A percentile compares a stretch with the other conserved stretches of the same genome.
These are phyloP conservation scores for Papiliotrema laurentii DNA, from an alignment of 1,284 basidiomycete species.

Conservation along the genomic window DNA sequence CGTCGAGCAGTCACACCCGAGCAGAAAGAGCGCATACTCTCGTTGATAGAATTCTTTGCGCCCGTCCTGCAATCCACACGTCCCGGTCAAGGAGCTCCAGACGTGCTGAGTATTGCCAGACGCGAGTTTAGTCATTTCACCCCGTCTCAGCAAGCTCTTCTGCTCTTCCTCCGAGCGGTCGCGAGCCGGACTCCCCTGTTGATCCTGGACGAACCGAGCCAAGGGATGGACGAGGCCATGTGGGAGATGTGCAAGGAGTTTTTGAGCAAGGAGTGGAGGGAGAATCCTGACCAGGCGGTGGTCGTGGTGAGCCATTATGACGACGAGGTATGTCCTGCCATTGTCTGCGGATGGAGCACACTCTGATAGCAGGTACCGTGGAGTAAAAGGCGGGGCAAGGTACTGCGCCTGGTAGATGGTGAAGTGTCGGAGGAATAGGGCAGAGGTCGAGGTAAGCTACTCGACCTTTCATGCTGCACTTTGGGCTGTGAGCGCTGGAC, in stretches of 20 bases:
- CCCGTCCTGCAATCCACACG: constrained; percentile 16
- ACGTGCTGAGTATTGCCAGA: constrained; percentile 30
- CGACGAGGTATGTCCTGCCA: constrained; percentile 59
- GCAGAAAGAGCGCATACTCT: constrained; percentile 47
- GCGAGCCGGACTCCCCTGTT: constrained; percentile 64
- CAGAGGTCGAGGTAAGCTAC: no score
- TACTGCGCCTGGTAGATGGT: constrained; percentile 4
- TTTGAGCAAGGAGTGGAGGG: constrained; percentile 56
- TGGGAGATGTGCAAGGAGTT: constrained; percentile 61
- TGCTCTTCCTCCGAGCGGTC: constrained; percentile 77
- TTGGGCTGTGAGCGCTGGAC: no score
- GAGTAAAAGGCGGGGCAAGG: constrained; percentile 1
- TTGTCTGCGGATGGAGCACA: no score
- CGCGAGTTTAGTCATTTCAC: constrained; percentile 60
- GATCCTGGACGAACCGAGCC: constrained; percentile 83
- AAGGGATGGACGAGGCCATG: constrained; percentile 79
- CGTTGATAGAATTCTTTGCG: constrained; percentile 59
- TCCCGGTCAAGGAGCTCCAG: background rate
- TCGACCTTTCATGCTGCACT: no score
- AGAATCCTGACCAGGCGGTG: constrained; percentile 61
- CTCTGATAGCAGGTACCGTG: constrained; percentile 8
- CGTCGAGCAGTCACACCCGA: constrained; percentile 52
- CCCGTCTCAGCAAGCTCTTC: constrained; percentile 68
- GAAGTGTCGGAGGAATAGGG: no score
- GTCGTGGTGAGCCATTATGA: constrained; percentile 84